Evolutionary conservation across 208 protist species (phyloP), one percentile per base, ranked within the genome.

Genomic region (Naegleria fowleri): DNA sequence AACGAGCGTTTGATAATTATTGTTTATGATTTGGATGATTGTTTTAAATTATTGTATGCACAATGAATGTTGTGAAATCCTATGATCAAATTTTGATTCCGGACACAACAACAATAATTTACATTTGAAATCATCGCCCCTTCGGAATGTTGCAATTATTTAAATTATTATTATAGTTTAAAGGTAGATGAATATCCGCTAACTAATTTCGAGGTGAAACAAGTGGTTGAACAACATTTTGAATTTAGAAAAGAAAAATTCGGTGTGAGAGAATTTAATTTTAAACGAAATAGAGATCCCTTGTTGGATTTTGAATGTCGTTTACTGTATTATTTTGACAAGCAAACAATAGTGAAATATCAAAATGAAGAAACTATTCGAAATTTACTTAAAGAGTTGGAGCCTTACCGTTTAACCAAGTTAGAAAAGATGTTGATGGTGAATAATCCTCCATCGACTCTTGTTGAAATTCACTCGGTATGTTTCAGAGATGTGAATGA

Each of bases 261-360:
- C 9, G 29, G 29, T 15, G 29, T 79, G 19, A 25, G 29, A 33
- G 67, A 79, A 79, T 79, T 33, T 36, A 79, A 79, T 79, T 36
- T 79, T 79, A 79, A 79, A 79, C 29, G 67, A 79, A 36, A 36
- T 79, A 25, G 67, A 33, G 67, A 79, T 79, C 67, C 67, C 19
- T 13, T 79, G 29, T 25, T 79, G 9, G 67, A 79, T 79, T 79
- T 79, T 79, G 25, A 79, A 36, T 79, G 67, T 79, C 13, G 67
- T 36, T 79, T 79, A 79, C 36, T 79, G n/a, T 79, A 79, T 79
- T 79, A 79, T 79, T 79, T 79, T 79, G 67, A 79, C n/a, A 79
- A 79, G n/a, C 67, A 79, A 79, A 36, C 67, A 13, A 79, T 9
- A 79, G 67, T 79, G 7, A 79, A 79, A 25, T 36, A 79, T 79